phyloP scores from a whole-genome alignment of 2,329 filamentous ascomycete species.

The Talaromyces marneffei region DNA sequence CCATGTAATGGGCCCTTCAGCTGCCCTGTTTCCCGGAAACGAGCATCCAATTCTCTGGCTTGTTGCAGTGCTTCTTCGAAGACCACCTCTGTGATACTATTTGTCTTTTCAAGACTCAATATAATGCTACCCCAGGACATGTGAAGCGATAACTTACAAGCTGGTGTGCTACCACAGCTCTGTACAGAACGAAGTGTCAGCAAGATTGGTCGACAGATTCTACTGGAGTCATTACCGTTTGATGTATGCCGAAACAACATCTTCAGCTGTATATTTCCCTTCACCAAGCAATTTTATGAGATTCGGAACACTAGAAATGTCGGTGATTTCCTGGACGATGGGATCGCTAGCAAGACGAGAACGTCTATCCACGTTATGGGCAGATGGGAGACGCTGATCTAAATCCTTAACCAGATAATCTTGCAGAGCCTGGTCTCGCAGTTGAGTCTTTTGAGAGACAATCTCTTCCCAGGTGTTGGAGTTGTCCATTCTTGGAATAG shows the following conservation, averaged over 20 bases:
- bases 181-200: background rate
- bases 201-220: background rate
- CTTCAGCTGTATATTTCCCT: slow-evolving; percentile 25
- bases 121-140: background rate
- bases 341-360: slow-evolving; percentile 21
- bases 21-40: slow-evolving; percentile 28
- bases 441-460: slow-evolving; percentile 24
- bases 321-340: slow-evolving; percentile 25
- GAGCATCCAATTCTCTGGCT: slow-evolving; percentile 19
- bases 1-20: slow-evolving; percentile 46
- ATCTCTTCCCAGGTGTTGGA: slow-evolving; percentile 25
- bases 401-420: slow-evolving; percentile 26
- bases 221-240: slow-evolving; percentile 23
- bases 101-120: slow-evolving; percentile 26
- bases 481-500: background rate
- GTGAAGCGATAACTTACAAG: slow-evolving; percentile 14
- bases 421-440: slow-evolving; percentile 24
- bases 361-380: slow-evolving; percentile 22
- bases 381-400: slow-evolving; percentile 20
- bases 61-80: slow-evolving; percentile 20
- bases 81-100: slow-evolving; percentile 29
- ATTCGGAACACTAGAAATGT: slow-evolving; percentile 24
- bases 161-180: slow-evolving; percentile 24
- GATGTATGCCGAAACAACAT: slow-evolving; percentile 29
- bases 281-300: slow-evolving; percentile 20